A percentile compares a stretch with the other conserved stretches of the same genome.
phyloP scores from a whole-genome alignment of 805 yeast species.

The Starmerella bombicola region DNA sequence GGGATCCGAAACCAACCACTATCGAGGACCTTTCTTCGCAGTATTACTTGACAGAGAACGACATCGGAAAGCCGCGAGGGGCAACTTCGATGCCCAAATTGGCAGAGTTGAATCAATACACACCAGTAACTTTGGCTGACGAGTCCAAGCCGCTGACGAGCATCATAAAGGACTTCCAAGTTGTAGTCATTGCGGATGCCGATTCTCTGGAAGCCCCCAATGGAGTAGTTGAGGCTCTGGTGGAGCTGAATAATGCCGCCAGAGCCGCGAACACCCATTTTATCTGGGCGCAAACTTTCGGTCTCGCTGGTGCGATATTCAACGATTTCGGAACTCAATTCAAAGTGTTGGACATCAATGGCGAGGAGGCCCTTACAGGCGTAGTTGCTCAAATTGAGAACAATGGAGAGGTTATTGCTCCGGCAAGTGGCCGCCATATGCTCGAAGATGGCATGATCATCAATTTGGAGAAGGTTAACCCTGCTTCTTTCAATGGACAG shows the following conservation, averaged over 20 bases:
- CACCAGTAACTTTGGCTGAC: constrained; percentile 60
- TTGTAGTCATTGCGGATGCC: constrained; percentile 77
- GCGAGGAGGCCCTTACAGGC: constrained; percentile 84
- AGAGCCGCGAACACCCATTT: constrained; percentile 64
- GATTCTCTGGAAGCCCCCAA: constrained; percentile 28
- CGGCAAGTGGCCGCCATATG: constrained; percentile 87
- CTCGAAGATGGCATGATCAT: constrained; percentile 86
- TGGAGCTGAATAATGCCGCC: constrained; percentile 60
- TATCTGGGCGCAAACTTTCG: constrained; percentile 70
- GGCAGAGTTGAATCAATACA: constrained; percentile 78
- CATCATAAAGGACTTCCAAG: constrained; percentile 48
- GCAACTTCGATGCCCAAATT: constrained; percentile 51
- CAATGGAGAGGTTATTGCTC: constrained; percentile 84
- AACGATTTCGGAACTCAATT: constrained; percentile 82
- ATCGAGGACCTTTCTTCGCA: constrained; percentile 75
- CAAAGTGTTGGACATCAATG: constrained; percentile 70
- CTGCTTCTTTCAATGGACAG: constrained; percentile 62
- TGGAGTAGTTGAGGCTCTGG: constrained; percentile 48
- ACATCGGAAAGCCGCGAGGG: constrained; percentile 72
- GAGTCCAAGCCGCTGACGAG: constrained; percentile 38
- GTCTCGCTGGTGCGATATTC: constrained; percentile 77
- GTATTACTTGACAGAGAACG: constrained; percentile 60
- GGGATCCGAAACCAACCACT: constrained; percentile 62
- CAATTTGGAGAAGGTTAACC: constrained; percentile 74
- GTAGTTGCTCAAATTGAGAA: constrained; percentile 78